Evolutionary conservation across 2,329 filamentous ascomycete genomes (phyloP), one percentile per base, ranked within the genome.

Genomic region (Colletotrichum sp.): DNA sequence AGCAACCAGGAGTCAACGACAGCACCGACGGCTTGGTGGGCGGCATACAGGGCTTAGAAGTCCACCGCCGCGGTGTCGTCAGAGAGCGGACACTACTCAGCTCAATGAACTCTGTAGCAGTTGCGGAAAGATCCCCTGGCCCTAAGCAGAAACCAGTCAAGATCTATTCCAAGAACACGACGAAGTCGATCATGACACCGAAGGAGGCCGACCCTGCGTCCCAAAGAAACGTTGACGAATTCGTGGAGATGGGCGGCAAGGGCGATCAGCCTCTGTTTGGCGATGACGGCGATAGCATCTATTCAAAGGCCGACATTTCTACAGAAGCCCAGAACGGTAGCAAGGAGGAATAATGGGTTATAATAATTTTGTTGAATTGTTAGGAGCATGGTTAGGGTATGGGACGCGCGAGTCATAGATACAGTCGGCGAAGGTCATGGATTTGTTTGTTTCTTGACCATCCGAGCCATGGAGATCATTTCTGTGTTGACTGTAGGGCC

Each of bases 1-100:
- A 86, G 55, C 78, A 83, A 16, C 87, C 91, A 43, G 92, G 89
- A 76, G 88, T 93, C 34, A 93, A 93, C 76, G 96, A 98, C 85
- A 98, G 96, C 85, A 98, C 96, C 18, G 96, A 97, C 81, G 96
- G 96, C 8, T 89, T 99, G 26, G 96, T 97, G 0, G 95, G 95
- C n/a, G 96, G 94, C 36, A 91, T 99, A 79, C 92, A 92, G 28
- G 91, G 91, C 13, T 90, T 99, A 12, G 95, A 97, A 79, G 96
- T 99, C 82, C 92, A 94, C 30, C 94, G 94, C 79, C 93, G 96
- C 78, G 97, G 96, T 77, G 86, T 95, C 1, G 88, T 90, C 30
- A 92, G 97, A 16, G 95, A 98, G 85, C 92, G 97, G 64, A 99
- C 97, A 0, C 86, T 98, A 70, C 89, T 99, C 48, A 94, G 94